Evolutionary conservation across 305 asterid genomes (phyloP).

Genomic region (Fraxinus angustifolia): DNA sequence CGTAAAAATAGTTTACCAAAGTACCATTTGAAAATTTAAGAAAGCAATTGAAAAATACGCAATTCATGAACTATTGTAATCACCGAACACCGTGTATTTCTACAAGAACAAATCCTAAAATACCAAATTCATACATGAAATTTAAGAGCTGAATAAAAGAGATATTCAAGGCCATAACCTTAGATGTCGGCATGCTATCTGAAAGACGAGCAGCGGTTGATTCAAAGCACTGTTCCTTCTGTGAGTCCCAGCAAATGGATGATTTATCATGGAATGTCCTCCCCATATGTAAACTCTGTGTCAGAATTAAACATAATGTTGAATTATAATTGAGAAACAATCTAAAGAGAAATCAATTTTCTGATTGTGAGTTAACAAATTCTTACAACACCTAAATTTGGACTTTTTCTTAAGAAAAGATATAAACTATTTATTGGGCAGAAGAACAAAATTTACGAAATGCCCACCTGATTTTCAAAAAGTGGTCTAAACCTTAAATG

Average conservation of each 20-base stretch:
- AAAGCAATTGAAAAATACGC: not conserved
- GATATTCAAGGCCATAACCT: slow-evolving; percentile 21
- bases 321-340: not conserved
- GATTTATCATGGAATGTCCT: slow-evolving; percentile 13
- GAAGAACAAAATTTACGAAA: not conserved
- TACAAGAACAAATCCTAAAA: not conserved
- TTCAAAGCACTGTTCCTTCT: slow-evolving; percentile 13
- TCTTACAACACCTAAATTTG: not conserved
- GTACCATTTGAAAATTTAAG: not conserved
- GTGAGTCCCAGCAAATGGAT: slow-evolving; percentile 21
- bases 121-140: not conserved
- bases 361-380: not conserved
- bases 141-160: not conserved
- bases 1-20: not conserved
- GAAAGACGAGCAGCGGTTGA: slow-evolving; percentile 20
- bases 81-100: not conserved
- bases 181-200: slow-evolving; percentile 18
- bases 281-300: slow-evolving; percentile 19
- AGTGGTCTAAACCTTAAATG: not conserved
- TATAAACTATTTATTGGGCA: not conserved
- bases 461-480: slow-evolving; percentile 6
- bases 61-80: not conserved
- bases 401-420: not conserved
- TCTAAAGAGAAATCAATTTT: not conserved
- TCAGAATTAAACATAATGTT: not conserved